phyloP scores from a whole-genome alignment of 345 rosid species.

The Populus ilicifolia region DNA sequence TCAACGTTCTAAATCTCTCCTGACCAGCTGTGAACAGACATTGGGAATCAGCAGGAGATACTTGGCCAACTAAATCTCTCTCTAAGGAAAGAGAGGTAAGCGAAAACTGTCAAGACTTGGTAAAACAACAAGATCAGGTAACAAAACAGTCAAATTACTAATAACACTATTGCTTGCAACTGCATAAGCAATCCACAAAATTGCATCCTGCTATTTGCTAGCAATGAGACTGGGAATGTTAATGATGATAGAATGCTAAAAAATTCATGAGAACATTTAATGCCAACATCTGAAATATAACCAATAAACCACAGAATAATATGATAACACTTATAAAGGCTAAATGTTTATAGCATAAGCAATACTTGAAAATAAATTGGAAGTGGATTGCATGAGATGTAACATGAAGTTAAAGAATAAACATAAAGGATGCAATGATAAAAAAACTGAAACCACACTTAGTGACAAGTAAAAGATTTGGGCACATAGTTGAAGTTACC shows the following conservation, averaged over 20 bases:
- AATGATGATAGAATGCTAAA: background rate
- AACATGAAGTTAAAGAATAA: background rate
- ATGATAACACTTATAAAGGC: background rate
- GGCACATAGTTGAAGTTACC: slow-evolving; percentile 33
- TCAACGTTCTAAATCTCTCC: slow-evolving; percentile 91
- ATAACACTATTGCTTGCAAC: background rate
- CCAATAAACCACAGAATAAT: background rate
- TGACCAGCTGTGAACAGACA: slow-evolving; percentile 71
- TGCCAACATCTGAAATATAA: background rate
- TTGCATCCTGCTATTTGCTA: background rate
- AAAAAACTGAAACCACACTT: background rate
- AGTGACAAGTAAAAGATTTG: background rate
- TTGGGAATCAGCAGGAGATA: background rate
- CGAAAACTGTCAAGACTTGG: background rate
- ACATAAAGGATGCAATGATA: background rate
- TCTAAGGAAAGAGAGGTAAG: background rate
- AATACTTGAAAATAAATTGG: background rate
- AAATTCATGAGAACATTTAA: background rate
- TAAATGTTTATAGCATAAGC: background rate
- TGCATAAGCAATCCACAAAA: background rate
- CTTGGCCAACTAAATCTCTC: background rate
- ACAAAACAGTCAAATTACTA: background rate
- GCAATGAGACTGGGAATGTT: background rate
- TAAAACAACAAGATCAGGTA: background rate
- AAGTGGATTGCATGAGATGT: background rate